phyloP scores from a whole-genome alignment of 169 alveolate genomes.

The Plasmodium cynomolgi region DNA sequence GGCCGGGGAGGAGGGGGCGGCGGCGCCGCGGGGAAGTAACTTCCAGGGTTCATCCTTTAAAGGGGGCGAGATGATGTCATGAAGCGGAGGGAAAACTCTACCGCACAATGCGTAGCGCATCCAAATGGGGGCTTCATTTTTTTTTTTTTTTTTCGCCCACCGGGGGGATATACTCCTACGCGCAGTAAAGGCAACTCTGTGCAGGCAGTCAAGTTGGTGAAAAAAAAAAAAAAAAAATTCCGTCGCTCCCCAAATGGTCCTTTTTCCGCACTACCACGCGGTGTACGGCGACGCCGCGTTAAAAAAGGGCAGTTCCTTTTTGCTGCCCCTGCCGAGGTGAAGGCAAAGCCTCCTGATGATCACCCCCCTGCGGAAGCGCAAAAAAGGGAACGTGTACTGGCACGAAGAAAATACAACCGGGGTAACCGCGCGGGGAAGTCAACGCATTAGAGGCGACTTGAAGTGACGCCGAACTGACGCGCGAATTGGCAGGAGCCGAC shows the following conservation, averaged over 20 bases:
- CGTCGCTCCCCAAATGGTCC: not conserved
- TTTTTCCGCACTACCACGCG: not conserved
- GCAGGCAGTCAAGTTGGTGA: not conserved
- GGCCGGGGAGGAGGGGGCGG: slow-evolving; percentile 29
- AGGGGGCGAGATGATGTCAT: not conserved
- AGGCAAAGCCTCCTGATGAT: not conserved
- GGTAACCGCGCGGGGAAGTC: not conserved
- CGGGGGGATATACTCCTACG: not conserved
- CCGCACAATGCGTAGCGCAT: not conserved
- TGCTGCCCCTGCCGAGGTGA: not conserved
- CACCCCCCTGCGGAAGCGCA: not conserved
- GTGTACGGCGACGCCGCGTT: not conserved
- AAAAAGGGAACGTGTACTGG: not conserved
- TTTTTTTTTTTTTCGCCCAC: not conserved
- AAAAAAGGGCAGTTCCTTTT: not conserved
- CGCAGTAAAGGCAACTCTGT: not conserved
- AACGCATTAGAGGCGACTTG: not conserved
- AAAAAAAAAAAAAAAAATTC: not conserved
- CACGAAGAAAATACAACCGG: not conserved
- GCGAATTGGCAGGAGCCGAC: not conserved
- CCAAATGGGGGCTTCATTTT: not conserved
- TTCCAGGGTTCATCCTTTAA: slow-evolving; percentile 22
- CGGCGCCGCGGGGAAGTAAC: slow-evolving; percentile 11
- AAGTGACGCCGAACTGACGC: too few species aligned
- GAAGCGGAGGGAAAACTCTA: not conserved